Conservation (phyloP, 2,329 filamentous ascomycete genomes). For the Aspergillus neotritici region DNA sequence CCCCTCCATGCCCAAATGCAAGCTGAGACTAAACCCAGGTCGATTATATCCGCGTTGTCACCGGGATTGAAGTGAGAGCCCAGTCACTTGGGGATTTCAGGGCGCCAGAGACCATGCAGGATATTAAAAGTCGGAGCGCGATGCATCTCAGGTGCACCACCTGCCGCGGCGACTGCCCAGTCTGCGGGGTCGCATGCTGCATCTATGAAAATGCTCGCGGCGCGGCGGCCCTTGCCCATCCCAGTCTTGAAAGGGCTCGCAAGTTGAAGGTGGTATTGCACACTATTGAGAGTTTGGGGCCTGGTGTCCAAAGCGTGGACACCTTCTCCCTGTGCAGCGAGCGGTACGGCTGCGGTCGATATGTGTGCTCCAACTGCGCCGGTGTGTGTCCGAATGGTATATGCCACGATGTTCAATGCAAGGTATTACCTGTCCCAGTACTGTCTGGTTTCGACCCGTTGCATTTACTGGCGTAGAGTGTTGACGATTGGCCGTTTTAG, state of each 20-base stretch:
- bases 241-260: slow-evolving; percentile 11
- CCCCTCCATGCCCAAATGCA: neutral
- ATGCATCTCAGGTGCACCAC: slow-evolving; percentile 29
- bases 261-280: slow-evolving; percentile 14
- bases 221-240: slow-evolving; percentile 9
- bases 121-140: slow-evolving; percentile 23
- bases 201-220: slow-evolving; percentile 18
- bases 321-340: slow-evolving; percentile 32
- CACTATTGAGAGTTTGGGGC: slow-evolving; percentile 20
- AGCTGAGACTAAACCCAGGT: slow-evolving; percentile 3
- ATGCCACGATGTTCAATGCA: slow-evolving; percentile 33
- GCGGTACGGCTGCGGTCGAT: slow-evolving; percentile 24
- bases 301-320: slow-evolving; percentile 21
- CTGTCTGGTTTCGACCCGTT: neutral
- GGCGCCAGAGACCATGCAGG: slow-evolving; percentile 4
- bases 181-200: slow-evolving; percentile 29
- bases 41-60: slow-evolving; percentile 12
- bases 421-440: slow-evolving; percentile 12
- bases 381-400: slow-evolving; percentile 28
- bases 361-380: slow-evolving; percentile 32
- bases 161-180: slow-evolving; percentile 23
- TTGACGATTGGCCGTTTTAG: slow-evolving; percentile 8
- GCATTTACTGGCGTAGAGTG: neutral
- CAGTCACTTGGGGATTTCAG: neutral
- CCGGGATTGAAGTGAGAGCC: slow-evolving; percentile 9